Percentiles rank a stretch among this genome's conserved stretches.
Evolutionary conservation across 169 alveolate species (phyloP).

Genomic region (Cryptosporidium bovis): DNA sequence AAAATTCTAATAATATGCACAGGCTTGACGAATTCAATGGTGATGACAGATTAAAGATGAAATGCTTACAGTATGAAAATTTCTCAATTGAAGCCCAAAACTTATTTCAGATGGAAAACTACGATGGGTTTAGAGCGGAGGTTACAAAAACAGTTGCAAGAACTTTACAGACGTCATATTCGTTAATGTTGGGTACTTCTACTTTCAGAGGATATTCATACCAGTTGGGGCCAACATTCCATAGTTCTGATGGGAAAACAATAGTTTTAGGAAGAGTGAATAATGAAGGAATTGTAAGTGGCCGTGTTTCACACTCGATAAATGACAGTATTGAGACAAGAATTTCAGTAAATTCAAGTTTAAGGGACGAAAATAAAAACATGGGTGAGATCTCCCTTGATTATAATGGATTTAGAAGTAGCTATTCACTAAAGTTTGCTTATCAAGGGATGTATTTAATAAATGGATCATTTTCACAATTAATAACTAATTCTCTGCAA

Average conservation of each 20-base stretch:
- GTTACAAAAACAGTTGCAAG: conserved; percentile 85
- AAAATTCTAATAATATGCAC: too few species aligned
- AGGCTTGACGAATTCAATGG: too few species aligned
- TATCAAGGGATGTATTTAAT: conserved; percentile 91
- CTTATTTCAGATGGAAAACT: conserved; percentile 88
- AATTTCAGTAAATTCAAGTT: conserved; percentile 84
- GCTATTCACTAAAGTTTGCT: conserved; percentile 86
- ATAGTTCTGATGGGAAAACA: conserved; percentile 84
- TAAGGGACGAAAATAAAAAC: conserved; percentile 84
- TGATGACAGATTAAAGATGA: not conserved
- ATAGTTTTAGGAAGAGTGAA: conserved; percentile 85
- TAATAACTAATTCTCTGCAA: conserved; percentile 83
- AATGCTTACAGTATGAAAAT: conserved; percentile 80
- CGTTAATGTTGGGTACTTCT: conserved; percentile 87
- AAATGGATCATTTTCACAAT: conserved; percentile 87
- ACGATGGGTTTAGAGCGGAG: conserved; percentile 92
- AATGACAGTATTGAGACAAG: conserved; percentile 82
- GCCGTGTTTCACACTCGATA: conserved; percentile 78
- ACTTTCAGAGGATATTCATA: conserved; percentile 86
- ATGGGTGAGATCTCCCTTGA: conserved; percentile 88
- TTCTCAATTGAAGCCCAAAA: conserved; percentile 87
- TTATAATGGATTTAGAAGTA: conserved; percentile 83
- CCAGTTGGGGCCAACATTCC: conserved; percentile 90
- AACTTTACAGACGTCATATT: conserved; percentile 87
- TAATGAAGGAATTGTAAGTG: conserved; percentile 86